Conservation (phyloP, 768 basidiomycete species). For the Leccinum aurantiacum region DNA sequence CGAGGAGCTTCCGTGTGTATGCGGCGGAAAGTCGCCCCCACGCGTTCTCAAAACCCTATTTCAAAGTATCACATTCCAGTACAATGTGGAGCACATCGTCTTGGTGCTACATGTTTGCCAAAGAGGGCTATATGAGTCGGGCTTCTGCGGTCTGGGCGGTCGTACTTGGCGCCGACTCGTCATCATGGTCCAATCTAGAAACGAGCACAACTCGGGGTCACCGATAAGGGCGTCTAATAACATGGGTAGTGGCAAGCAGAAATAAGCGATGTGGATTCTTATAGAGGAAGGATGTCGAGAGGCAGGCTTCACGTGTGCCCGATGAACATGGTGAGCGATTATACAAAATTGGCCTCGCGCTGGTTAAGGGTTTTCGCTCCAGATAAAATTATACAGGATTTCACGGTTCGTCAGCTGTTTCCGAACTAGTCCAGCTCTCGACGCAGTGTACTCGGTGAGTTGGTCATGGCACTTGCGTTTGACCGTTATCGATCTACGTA, state of each 20-base stretch:
- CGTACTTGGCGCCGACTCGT: not conserved
- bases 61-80: slow-evolving; percentile 19
- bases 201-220: slow-evolving; percentile 39
- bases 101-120: slow-evolving; percentile 41
- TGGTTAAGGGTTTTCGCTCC: not conserved
- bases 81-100: slow-evolving; percentile 15
- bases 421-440: not conserved
- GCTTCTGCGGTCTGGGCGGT: slow-evolving; percentile 34
- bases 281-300: not conserved
- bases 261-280: slow-evolving; percentile 19
- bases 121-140: slow-evolving; percentile 52
- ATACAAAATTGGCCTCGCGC: not conserved
- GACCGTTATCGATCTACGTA: not conserved
- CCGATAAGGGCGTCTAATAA: not conserved
- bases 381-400: not conserved
- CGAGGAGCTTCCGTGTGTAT: slow-evolving; percentile 34
- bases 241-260: slow-evolving; percentile 2
- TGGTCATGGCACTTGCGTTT: not conserved
- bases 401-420: not conserved
- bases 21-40: slow-evolving; percentile 39
- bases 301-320: not conserved
- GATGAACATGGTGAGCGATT: not conserved
- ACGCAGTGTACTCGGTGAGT: not conserved
- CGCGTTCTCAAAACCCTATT: slow-evolving; percentile 54
- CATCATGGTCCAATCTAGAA: slow-evolving; percentile 50